Evolutionary conservation across 345 rosid genomes (phyloP).

Genomic region (Litchi chinensis): DNA sequence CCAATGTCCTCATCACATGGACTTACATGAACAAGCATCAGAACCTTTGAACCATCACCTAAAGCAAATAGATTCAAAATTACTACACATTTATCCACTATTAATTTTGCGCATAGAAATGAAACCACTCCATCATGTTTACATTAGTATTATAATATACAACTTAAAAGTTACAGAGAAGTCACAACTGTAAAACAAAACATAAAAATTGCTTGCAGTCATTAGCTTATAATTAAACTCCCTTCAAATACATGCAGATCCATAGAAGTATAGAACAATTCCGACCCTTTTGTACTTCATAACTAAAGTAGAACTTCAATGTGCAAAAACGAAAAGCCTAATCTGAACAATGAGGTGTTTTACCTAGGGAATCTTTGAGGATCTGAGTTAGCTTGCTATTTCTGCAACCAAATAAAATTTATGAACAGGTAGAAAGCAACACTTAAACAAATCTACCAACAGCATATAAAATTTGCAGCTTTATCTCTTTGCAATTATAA

Average conservation of each 20-base stretch:
- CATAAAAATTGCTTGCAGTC: background rate
- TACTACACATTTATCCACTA: background rate
- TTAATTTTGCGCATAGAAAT: background rate
- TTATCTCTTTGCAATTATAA: no score
- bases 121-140: background rate
- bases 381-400: constrained; percentile 97
- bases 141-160: background rate
- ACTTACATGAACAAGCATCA: constrained; percentile 91
- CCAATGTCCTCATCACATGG: constrained; percentile 73
- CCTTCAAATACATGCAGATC: background rate
- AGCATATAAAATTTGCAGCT: no score
- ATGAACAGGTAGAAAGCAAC: constrained; percentile 21
- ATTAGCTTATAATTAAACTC: background rate
- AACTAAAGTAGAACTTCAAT: constrained; percentile 13
- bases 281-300: background rate
- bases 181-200: background rate
- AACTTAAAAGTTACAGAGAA: background rate
- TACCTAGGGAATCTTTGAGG: constrained; percentile 94
- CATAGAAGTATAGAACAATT: background rate
- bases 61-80: constrained; percentile 19
- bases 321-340: background rate
- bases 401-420: constrained; percentile 56
- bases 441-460: background rate
- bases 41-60: constrained; percentile 80
- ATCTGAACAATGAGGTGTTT: constrained; percentile 19